Evolutionary conservation across 1,284 basidiomycete species (phyloP).

Genomic region (Xerocomus subilludens): DNA sequence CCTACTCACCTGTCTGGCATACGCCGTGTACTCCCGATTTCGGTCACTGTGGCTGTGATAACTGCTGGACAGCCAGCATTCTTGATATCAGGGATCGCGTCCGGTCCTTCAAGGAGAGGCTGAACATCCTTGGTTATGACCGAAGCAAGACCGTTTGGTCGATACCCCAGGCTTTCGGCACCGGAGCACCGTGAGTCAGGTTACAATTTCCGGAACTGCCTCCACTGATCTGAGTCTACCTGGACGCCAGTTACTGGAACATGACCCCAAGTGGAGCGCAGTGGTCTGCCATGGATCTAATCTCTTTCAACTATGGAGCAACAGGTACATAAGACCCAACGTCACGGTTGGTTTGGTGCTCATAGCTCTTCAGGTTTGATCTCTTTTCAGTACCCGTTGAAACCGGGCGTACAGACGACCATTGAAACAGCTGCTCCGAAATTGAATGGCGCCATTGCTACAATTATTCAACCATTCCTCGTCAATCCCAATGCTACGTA

Average conservation of each 20-base stretch:
- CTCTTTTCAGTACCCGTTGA: constrained; percentile 49
- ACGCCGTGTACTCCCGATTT: constrained; percentile 47
- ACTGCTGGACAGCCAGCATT: constrained; percentile 42
- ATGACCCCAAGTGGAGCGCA: constrained; percentile 45
- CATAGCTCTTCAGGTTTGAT: constrained; percentile 43
- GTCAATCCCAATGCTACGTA: constrained; percentile 25
- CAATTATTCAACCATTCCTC: constrained; percentile 41
- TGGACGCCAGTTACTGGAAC: constrained; percentile 46
- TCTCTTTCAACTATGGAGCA: constrained; percentile 48
- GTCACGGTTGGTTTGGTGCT: not conserved
- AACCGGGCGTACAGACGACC: constrained; percentile 35
- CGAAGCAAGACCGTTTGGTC: constrained; percentile 49
- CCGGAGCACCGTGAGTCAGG: constrained; percentile 39
- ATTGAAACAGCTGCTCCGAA: constrained; percentile 41
- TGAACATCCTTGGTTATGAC: constrained; percentile 47
- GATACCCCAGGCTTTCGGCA: constrained; percentile 47
- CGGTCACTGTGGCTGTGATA: constrained; percentile 52
- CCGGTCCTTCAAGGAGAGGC: constrained; percentile 46
- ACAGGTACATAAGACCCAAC: constrained; percentile 33
- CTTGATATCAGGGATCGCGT: constrained; percentile 46
- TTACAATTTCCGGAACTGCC: too few species aligned
- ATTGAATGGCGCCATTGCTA: constrained; percentile 21
- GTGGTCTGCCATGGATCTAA: constrained; percentile 45
- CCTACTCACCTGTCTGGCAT: constrained; percentile 49
- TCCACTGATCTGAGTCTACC: constrained; percentile 16